Conservation (phyloP, 1,284 basidiomycete species). For the Heterobasidion parviporum region DNA sequence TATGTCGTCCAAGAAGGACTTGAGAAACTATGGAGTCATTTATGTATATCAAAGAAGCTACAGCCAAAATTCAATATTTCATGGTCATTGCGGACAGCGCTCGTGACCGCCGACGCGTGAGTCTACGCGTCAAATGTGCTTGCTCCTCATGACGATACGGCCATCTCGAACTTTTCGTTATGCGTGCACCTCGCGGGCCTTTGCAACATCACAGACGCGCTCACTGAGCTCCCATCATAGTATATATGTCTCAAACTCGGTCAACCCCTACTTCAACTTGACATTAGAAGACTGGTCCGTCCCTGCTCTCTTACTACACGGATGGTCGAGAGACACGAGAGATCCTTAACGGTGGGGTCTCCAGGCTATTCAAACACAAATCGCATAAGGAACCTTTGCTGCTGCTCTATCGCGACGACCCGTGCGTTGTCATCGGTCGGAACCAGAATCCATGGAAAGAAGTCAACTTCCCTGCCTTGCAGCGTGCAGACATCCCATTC, state of each 20-base stretch:
- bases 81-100: no score
- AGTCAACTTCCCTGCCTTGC: conserved; percentile 63
- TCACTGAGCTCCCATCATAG: conserved; percentile 29
- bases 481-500: conserved; percentile 58
- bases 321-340: background rate
- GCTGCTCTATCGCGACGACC: conserved; percentile 82
- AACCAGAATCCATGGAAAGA: conserved; percentile 99
- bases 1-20: no score
- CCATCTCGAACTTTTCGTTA: conserved; percentile 3
- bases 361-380: conserved; percentile 80
- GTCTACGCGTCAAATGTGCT: background rate
- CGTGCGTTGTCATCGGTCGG: conserved; percentile 91
- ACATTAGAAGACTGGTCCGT: conserved; percentile 88
- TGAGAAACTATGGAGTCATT: no score
- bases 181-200: conserved; percentile 1
- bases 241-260: conserved; percentile 79
- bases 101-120: no score
- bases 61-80: no score
- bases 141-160: background rate
- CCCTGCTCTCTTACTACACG: background rate
- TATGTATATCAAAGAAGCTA: no score
- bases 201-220: conserved; percentile 9
- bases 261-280: conserved; percentile 90
- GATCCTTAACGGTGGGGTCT: conserved; percentile 1
- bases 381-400: conserved; percentile 63